Evolutionary conservation across 176 grass and related monocot genomes (phyloP).

Genomic region (Thinopyrum elongatum): DNA sequence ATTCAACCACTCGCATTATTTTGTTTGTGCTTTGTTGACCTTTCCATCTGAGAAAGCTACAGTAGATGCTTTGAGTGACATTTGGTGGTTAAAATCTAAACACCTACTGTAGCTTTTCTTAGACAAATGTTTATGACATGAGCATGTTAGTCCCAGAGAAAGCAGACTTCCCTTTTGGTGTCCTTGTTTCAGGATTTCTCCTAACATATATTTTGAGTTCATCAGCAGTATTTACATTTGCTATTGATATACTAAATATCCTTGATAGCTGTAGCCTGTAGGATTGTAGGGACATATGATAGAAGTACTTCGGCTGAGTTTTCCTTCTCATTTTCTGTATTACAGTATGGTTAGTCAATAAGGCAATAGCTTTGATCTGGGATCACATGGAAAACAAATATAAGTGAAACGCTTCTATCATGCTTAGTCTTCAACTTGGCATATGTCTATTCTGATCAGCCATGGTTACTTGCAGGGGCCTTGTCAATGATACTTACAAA

Average conservation of each 20-base stretch:
- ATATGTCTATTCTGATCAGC: conserved; percentile 7
- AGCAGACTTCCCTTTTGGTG: background rate
- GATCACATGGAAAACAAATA: background rate
- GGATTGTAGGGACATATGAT: background rate
- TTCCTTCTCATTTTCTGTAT: conserved; percentile 1
- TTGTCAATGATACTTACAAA: conserved; percentile 96
- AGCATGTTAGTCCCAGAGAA: background rate
- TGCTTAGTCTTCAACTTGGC: background rate
- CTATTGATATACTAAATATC: conserved; percentile 7
- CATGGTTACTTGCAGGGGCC: conserved; percentile 58
- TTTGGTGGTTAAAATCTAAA: background rate
- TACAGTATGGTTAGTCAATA: background rate
- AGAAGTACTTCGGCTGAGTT: background rate
- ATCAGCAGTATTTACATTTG: background rate
- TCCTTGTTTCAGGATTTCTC: background rate
- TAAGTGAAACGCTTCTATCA: too few relatives aligned
- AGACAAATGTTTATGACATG: background rate
- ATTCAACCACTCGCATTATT: background rate
- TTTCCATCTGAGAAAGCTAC: background rate
- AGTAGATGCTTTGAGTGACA: conserved; percentile 12
- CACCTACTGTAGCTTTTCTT: too few relatives aligned
- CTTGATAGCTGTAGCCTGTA: background rate
- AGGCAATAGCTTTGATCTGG: background rate
- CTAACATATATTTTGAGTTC: background rate
- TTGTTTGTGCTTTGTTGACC: background rate